These are phyloP conservation scores for Inga laurina DNA, from an alignment of 306 rosid species.

Conservation along the genomic window DNA sequence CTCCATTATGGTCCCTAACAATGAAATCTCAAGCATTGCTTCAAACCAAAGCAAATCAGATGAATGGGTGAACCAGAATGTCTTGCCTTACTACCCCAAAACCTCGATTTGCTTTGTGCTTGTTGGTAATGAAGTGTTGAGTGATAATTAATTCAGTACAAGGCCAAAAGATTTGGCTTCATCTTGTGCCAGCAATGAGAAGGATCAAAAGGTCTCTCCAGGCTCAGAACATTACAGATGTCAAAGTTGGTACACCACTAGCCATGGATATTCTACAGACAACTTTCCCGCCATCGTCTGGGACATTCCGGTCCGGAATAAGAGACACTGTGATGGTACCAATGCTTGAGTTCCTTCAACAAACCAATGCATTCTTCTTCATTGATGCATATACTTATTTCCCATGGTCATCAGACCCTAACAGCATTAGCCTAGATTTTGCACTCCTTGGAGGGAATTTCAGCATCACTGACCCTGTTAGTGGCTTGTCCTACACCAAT, in stretches of 20 bases:
- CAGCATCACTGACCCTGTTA: constrained; percentile 41
- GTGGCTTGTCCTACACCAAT: constrained; percentile 63
- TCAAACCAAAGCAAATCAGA: constrained; percentile 60
- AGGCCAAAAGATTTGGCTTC: constrained; percentile 56
- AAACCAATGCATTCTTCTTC: constrained; percentile 73
- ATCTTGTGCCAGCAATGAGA: constrained; percentile 79
- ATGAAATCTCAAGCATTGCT: constrained; percentile 62
- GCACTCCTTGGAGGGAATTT: constrained; percentile 51
- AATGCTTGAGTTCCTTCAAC: constrained; percentile 58
- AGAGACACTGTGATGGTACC: constrained; percentile 51
- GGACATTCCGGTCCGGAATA: constrained; percentile 47
- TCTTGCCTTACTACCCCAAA: constrained; percentile 58
- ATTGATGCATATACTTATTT: constrained; percentile 76
- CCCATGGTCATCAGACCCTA: constrained; percentile 63
- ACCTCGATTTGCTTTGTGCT: constrained; percentile 66
- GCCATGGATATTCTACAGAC: constrained; percentile 76
- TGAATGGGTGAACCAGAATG: constrained; percentile 67
- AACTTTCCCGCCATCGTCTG: constrained; percentile 66
- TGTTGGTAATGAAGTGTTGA: constrained; percentile 77
- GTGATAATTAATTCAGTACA: constrained; percentile 47
- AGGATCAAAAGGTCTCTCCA: constrained; percentile 53
- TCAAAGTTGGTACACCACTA: constrained; percentile 75
- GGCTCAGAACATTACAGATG: constrained; percentile 36
- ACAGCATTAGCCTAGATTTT: constrained; percentile 55
- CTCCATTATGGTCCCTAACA: constrained; percentile 76